Evolutionary conservation across 768 basidiomycete genomes (phyloP).

Genomic region (Kwoniella botswanensis): DNA sequence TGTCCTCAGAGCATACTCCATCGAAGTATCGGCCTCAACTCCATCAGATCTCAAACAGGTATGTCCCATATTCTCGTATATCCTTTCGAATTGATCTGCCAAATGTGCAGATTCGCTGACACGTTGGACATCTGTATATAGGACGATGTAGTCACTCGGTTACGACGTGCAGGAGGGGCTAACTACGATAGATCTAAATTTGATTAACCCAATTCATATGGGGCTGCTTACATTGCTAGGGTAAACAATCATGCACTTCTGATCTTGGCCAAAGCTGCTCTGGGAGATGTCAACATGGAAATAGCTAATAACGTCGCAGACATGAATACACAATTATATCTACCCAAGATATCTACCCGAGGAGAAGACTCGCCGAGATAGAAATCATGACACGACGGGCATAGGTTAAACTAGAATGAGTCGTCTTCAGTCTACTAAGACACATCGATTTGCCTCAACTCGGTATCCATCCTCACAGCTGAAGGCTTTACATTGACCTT

Average conservation of each 20-base stretch:
- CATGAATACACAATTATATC: too few species aligned
- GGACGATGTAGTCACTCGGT: conserved; percentile 77
- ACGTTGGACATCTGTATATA: conserved; percentile 49
- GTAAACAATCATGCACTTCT: not conserved
- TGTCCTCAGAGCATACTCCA: conserved; percentile 74
- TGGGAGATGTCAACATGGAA: too few species aligned
- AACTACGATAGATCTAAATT: conserved; percentile 57
- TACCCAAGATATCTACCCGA: too few species aligned
- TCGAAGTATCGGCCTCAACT: conserved; percentile 84
- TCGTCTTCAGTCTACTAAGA: not conserved
- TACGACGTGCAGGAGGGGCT: conserved; percentile 74
- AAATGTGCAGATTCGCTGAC: too few species aligned
- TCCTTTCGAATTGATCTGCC: too few species aligned
- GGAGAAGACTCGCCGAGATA: too few species aligned
- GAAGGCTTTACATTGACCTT: not conserved
- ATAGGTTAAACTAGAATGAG: too few species aligned
- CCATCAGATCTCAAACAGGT: conserved; percentile 76
- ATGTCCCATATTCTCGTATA: conserved; percentile 2
- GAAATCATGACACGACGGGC: too few species aligned
- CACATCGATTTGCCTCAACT: not conserved
- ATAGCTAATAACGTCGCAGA: too few species aligned
- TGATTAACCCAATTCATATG: conserved; percentile 28
- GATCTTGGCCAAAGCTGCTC: not conserved
- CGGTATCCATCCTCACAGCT: not conserved
- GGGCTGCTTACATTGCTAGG: not conserved